phyloP scores from a whole-genome alignment of 2,329 filamentous ascomycete species.

The Coniella lustricola region DNA sequence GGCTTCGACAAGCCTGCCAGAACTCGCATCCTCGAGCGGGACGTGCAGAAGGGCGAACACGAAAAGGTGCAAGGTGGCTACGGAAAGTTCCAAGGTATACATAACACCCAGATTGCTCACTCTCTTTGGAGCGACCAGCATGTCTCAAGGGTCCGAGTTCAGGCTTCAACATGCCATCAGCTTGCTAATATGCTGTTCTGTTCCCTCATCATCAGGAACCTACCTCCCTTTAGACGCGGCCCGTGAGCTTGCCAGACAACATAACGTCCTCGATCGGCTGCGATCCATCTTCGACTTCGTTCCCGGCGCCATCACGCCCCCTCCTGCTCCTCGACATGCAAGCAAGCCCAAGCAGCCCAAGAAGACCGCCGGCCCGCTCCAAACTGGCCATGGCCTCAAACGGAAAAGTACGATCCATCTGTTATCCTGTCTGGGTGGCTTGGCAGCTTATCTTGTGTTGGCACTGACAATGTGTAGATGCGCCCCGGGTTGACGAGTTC shows the following conservation, averaged over 20 bases:
- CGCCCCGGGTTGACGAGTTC: constrained; percentile 50
- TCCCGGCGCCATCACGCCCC: constrained; percentile 78
- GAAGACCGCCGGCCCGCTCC: constrained; percentile 41
- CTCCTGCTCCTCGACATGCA: constrained; percentile 87
- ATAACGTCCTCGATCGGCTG: constrained; percentile 78
- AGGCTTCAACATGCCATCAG: too few species aligned
- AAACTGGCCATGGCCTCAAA: constrained; percentile 7
- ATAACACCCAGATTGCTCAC: background rate
- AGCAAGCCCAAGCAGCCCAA: constrained; percentile 77
- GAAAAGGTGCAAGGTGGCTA: constrained; percentile 98
- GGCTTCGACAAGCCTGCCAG: constrained; percentile 95
- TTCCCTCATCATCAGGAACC: constrained; percentile 56
- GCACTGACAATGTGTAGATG: constrained; percentile 23
- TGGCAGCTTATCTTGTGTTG: constrained; percentile 6
- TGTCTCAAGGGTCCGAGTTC: too few species aligned
- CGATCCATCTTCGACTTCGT: constrained; percentile 84
- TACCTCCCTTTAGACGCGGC: constrained; percentile 89
- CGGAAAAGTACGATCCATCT: constrained; percentile 10
- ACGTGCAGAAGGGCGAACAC: constrained; percentile 92
- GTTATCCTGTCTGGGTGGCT: background rate
- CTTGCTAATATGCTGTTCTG: constrained; percentile 7
- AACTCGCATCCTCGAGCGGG: constrained; percentile 89
- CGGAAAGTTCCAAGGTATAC: constrained; percentile 87
- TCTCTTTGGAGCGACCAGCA: too few species aligned
- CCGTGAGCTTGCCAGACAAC: constrained; percentile 74